Evolutionary conservation across 2,329 filamentous ascomycete species (phyloP).

Genomic region (Phoma sp.): DNA sequence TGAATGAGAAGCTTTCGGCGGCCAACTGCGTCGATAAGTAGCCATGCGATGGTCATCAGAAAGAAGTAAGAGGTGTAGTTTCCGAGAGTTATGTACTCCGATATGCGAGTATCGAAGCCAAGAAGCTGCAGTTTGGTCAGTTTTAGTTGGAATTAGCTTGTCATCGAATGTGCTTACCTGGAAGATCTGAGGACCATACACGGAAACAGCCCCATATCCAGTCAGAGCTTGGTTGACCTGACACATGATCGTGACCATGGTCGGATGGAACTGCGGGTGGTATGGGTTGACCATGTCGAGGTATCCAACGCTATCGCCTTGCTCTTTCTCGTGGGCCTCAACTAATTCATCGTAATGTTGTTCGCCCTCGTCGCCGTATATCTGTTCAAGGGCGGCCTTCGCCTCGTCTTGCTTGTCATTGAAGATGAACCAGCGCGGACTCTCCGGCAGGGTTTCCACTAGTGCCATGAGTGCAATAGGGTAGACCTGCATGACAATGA

Average conservation of each 20-base stretch:
- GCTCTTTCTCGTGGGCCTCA: slow-evolving; percentile 60
- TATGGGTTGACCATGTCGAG: slow-evolving; percentile 64
- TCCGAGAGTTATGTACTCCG: slow-evolving; percentile 65
- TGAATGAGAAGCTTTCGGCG: slow-evolving; percentile 62
- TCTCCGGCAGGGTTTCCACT: slow-evolving; percentile 63
- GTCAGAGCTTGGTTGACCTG: slow-evolving; percentile 68
- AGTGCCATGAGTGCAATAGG: slow-evolving; percentile 62
- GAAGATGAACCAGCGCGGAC: slow-evolving; percentile 65
- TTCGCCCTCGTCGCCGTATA: slow-evolving; percentile 61
- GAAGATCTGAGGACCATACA: slow-evolving; percentile 71
- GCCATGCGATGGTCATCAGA: slow-evolving; percentile 68
- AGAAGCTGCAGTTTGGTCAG: slow-evolving; percentile 56
- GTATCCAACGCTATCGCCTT: slow-evolving; percentile 58
- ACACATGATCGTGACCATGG: slow-evolving; percentile 67
- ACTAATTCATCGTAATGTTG: slow-evolving; percentile 60
- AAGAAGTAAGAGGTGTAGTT: slow-evolving; percentile 69
- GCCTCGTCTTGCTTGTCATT: slow-evolving; percentile 61
- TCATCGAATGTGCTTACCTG: slow-evolving; percentile 45
- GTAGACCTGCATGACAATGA: slow-evolving; percentile 68
- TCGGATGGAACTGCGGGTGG: slow-evolving; percentile 66
- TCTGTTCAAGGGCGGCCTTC: slow-evolving; percentile 55
- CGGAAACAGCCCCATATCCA: slow-evolving; percentile 66
- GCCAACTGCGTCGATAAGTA: slow-evolving; percentile 64
- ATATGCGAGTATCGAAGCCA: slow-evolving; percentile 59
- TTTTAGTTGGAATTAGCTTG: not conserved